These are phyloP conservation scores for Coniochaeta pulveracea DNA, from an alignment of 2,329 filamentous ascomycete genomes.

Conservation along the genomic window DNA sequence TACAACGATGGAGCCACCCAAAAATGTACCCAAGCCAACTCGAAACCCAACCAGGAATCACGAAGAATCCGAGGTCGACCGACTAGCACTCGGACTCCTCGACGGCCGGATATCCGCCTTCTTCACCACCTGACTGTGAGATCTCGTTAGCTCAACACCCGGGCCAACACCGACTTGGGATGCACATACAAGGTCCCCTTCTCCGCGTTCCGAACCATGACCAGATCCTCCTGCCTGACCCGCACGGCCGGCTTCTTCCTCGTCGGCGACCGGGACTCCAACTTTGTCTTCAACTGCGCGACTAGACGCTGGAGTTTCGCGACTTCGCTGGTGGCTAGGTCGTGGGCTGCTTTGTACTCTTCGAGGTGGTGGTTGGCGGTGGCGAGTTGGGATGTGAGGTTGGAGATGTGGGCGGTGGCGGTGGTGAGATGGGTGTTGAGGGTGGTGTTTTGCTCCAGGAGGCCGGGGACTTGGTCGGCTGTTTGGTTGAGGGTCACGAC, in stretches of 20 bases:
- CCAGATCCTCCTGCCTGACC: slow-evolving; percentile 10
- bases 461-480: slow-evolving; percentile 8
- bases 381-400: slow-evolving; percentile 12
- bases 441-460: slow-evolving; percentile 8
- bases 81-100: not conserved
- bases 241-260: slow-evolving; percentile 10
- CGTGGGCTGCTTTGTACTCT: slow-evolving; percentile 8
- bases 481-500: slow-evolving; percentile 9
- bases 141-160: no score
- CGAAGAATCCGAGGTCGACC: no score
- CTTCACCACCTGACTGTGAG: not conserved
- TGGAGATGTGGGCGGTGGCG: slow-evolving; percentile 12
- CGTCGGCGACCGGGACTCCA: slow-evolving; percentile 7
- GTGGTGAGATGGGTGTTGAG: slow-evolving; percentile 12
- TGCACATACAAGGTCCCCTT: slow-evolving; percentile 14
- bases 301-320: slow-evolving; percentile 12
- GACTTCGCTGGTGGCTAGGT: slow-evolving; percentile 10
- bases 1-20: no score
- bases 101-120: not conserved
- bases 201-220: slow-evolving; percentile 15
- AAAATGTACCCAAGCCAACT: no score
- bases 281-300: slow-evolving; percentile 8
- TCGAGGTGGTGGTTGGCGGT: slow-evolving; percentile 11
- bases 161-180: no score
- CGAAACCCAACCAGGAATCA: no score